Conservation (phyloP, 2,329 filamentous ascomycete species). For the Hortaea werneckii region DNA sequence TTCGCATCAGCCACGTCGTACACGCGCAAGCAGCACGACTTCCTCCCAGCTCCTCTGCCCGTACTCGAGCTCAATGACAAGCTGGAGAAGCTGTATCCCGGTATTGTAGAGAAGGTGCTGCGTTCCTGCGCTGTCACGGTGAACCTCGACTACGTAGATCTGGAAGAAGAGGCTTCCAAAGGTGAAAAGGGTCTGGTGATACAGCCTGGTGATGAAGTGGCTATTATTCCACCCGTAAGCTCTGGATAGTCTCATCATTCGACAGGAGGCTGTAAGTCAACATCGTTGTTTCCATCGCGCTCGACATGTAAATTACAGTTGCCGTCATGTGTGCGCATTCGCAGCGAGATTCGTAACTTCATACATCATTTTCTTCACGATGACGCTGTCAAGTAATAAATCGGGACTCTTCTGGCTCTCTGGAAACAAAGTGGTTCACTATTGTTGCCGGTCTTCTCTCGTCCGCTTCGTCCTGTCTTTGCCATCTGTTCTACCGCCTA, state of each 20-base stretch:
- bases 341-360: no score
- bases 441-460: no score
- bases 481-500: no score
- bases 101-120: conserved; percentile 59
- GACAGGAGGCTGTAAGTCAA: no score
- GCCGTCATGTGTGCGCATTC: no score
- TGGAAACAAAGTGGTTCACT: no score
- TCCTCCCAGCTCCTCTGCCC: conserved; percentile 55
- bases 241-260: conserved; percentile 65
- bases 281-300: no score
- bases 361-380: no score
- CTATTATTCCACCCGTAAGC: conserved; percentile 80
- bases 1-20: conserved; percentile 67
- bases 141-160: conserved; percentile 71
- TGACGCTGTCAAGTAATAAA: no score
- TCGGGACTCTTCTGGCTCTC: no score
- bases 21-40: conserved; percentile 58
- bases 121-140: conserved; percentile 66
- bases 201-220: conserved; percentile 68
- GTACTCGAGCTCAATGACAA: conserved; percentile 53
- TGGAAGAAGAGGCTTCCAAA: conserved; percentile 40
- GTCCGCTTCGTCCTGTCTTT: no score
- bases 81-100: conserved; percentile 60
- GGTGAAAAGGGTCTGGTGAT: conserved; percentile 43
- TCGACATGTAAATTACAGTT: no score